These are phyloP conservation scores for Ascochyta viciae-villosae DNA, from an alignment of 2,329 filamentous ascomycete species.

Conservation along the genomic window DNA sequence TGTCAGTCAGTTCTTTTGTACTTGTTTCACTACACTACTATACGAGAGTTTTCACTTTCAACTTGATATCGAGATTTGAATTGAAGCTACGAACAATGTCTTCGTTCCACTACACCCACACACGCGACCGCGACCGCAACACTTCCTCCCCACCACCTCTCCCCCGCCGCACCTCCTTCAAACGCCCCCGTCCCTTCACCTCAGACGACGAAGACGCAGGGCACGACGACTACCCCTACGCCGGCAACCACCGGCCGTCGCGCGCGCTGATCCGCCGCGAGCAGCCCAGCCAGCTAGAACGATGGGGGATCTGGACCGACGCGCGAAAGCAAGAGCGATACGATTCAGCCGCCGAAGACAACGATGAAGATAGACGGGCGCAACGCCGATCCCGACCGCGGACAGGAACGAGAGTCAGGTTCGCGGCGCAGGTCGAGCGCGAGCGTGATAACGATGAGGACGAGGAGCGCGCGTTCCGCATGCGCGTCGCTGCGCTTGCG, in stretches of 20 bases:
- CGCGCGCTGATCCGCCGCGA: slow-evolving; percentile 37
- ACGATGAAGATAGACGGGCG: slow-evolving; percentile 1
- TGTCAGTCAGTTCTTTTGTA: neutral
- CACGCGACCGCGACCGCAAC: slow-evolving; percentile 27
- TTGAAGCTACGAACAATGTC: slow-evolving; percentile 28
- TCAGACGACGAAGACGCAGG: slow-evolving; percentile 37
- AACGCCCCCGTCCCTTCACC: slow-evolving; percentile 31
- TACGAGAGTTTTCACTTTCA: neutral
- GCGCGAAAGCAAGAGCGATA: neutral
- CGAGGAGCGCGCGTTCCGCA: slow-evolving; percentile 31
- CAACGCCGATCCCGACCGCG: neutral
- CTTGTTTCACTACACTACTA: neutral
- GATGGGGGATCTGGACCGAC: slow-evolving; percentile 42
- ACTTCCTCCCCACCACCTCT: slow-evolving; percentile 26
- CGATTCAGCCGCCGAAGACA: slow-evolving; percentile 13
- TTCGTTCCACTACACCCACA: slow-evolving; percentile 33
- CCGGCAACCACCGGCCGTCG: slow-evolving; percentile 26
- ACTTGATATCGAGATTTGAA: neutral
- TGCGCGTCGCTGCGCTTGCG: slow-evolving; percentile 32
- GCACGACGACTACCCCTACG: slow-evolving; percentile 43
- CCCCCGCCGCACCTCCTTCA: slow-evolving; percentile 33
- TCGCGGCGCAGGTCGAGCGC: slow-evolving; percentile 16
- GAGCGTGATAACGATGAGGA: neutral
- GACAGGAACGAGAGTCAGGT: slow-evolving; percentile 10
- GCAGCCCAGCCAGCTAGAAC: slow-evolving; percentile 31